Percentiles rank a stretch among this genome's conserved stretches.
These are phyloP conservation scores for Auricularia sp. DNA, from an alignment of 768 basidiomycete species.

Conservation along the genomic window DNA sequence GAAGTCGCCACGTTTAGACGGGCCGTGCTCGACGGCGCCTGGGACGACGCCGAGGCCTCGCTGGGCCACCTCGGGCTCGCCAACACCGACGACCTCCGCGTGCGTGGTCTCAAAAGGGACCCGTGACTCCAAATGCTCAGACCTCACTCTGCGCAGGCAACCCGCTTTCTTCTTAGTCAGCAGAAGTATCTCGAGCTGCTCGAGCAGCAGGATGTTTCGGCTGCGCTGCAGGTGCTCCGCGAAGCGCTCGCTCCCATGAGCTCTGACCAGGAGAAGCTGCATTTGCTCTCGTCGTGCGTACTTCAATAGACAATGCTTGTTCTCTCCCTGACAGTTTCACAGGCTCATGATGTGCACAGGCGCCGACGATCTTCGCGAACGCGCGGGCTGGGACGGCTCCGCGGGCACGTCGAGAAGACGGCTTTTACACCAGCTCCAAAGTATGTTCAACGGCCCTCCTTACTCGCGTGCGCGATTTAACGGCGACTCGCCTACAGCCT, in stretches of 20 bases:
- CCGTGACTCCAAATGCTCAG: conserved; percentile 1
- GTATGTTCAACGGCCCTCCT: conserved; percentile 31
- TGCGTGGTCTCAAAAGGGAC: conserved; percentile 24
- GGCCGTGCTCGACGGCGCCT: conserved; percentile 69
- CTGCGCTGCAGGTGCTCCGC: conserved; percentile 77
- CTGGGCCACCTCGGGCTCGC: conserved; percentile 59
- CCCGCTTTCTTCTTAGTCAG: conserved; percentile 78
- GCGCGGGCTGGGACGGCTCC: conserved; percentile 86
- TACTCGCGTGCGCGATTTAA: background rate
- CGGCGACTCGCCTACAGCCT: conserved; percentile 37
- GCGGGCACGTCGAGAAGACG: conserved; percentile 65
- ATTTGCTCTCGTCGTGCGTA: conserved; percentile 75
- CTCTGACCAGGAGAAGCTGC: conserved; percentile 70
- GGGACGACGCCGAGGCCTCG: conserved; percentile 67
- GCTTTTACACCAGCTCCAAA: conserved; percentile 72
- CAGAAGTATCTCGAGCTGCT: conserved; percentile 95
- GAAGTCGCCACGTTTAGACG: conserved; percentile 73
- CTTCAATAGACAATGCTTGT: conserved; percentile 7
- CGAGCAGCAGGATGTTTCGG: conserved; percentile 68
- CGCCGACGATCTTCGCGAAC: conserved; percentile 68
- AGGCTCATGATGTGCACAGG: conserved; percentile 92
- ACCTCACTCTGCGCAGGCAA: conserved; percentile 39
- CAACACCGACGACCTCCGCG: conserved; percentile 61
- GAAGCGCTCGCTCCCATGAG: conserved; percentile 80
- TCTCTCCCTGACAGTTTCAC: conserved; percentile 13